phyloP scores from a whole-genome alignment of 306 rosid genomes.

The Citrullus amarus region DNA sequence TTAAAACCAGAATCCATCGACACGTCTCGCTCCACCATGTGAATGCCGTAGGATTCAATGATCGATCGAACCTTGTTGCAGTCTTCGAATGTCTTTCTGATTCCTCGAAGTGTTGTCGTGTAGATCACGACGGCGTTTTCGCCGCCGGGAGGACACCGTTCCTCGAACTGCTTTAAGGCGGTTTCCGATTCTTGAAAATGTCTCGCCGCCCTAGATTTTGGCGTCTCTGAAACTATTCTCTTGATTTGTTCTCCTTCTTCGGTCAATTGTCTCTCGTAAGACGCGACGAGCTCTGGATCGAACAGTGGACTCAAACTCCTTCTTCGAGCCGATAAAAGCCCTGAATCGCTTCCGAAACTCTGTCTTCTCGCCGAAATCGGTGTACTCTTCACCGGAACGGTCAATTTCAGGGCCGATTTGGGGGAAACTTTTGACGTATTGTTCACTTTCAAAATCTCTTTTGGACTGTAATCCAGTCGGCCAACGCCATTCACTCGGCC shows the following conservation, averaged over 20 bases:
- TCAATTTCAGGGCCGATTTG: constrained; percentile 28
- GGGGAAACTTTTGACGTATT: constrained; percentile 24
- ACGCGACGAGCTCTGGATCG: constrained; percentile 67
- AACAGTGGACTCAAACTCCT: constrained; percentile 54
- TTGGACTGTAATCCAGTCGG: constrained; percentile 63
- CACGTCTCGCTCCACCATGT: constrained; percentile 54
- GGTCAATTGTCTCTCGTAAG: constrained; percentile 56
- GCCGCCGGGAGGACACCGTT: constrained; percentile 59
- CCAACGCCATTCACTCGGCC: constrained; percentile 24
- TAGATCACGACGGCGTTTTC: constrained; percentile 55
- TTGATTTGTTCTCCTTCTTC: constrained; percentile 72
- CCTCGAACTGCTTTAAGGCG: constrained; percentile 30
- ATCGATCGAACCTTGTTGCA: constrained; percentile 64
- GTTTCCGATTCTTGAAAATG: constrained; percentile 22
- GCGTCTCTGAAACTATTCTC: constrained; percentile 55
- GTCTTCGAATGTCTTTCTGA: constrained; percentile 80
- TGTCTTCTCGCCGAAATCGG: constrained; percentile 25
- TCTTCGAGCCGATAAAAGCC: constrained; percentile 8
- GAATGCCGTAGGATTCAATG: constrained; percentile 48
- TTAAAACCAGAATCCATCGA: constrained; percentile 92
- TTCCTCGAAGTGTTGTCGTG: constrained; percentile 86
- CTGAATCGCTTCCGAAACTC: constrained; percentile 41
- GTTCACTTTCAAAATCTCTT: constrained; percentile 24
- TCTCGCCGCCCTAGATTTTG: constrained; percentile 22
- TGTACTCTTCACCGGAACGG: constrained; percentile 38